Evolutionary conservation across 192 early-diverging fungal genomes (phyloP).

Genomic region (Rhizoclosmatium globosum): DNA sequence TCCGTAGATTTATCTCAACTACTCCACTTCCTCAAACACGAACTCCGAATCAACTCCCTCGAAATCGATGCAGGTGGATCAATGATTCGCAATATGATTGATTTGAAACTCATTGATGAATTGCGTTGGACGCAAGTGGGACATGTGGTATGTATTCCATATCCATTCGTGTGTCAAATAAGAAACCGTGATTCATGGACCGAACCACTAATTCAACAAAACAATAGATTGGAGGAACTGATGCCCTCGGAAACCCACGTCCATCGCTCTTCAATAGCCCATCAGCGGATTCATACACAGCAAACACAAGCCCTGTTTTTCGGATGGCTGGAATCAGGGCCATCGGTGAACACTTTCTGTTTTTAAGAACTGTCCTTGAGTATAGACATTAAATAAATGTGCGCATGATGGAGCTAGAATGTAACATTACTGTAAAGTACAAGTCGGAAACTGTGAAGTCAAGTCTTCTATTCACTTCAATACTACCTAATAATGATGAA

Average conservation of each 20-base stretch:
- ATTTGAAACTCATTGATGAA: slow-evolving; percentile 42
- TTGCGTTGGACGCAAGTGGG: slow-evolving; percentile 45
- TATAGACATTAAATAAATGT: slow-evolving; percentile 12
- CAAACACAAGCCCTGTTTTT: slow-evolving; percentile 11
- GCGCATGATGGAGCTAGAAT: no score
- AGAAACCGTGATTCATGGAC: background rate
- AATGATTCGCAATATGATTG: slow-evolving; percentile 37
- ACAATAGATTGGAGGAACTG: slow-evolving; percentile 15
- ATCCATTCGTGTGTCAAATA: background rate
- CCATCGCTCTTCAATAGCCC: slow-evolving; percentile 6
- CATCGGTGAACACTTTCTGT: slow-evolving; percentile 30
- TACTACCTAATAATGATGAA: no score
- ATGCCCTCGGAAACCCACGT: background rate
- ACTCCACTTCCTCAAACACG: background rate
- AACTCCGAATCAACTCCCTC: slow-evolving; percentile 36
- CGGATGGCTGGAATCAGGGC: slow-evolving; percentile 16
- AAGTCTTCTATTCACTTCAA: no score
- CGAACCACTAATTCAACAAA: no score
- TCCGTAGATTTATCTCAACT: background rate
- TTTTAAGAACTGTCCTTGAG: slow-evolving; percentile 13
- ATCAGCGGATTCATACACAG: background rate
- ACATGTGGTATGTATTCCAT: slow-evolving; percentile 37
- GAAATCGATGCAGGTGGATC: slow-evolving; percentile 48
- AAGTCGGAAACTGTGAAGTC: no score
- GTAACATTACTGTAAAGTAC: no score